A percentile compares a stretch with the other conserved stretches of the same genome.
Evolutionary conservation across 345 rosid species (phyloP).

Genomic region (Eucalyptus curtisii): DNA sequence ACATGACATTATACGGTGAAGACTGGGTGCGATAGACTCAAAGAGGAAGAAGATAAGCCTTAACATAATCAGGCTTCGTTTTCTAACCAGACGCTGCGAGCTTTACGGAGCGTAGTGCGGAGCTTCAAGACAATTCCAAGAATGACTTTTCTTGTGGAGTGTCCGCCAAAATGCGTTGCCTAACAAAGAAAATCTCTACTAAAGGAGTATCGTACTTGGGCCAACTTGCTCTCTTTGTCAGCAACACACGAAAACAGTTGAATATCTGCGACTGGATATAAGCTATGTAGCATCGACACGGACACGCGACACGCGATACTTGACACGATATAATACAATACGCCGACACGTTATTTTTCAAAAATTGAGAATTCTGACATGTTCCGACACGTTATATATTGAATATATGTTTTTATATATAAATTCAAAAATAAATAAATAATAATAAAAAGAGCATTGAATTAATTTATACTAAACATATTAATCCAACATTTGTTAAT

Average conservation of each 20-base stretch:
- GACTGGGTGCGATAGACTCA: background rate
- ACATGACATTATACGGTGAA: background rate
- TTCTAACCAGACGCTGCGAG: background rate
- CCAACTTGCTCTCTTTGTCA: background rate
- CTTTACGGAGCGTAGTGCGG: background rate
- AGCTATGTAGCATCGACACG: no score
- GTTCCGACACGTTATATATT: no score
- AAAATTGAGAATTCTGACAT: no score
- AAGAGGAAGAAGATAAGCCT: background rate
- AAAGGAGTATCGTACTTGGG: background rate
- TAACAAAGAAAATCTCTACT: background rate
- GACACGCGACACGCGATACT: no score
- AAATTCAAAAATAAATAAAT: no score
- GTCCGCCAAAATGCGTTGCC: background rate
- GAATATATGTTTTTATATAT: no score
- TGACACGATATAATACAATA: no score
- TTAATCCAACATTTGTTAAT: no score
- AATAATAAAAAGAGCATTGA: no score
- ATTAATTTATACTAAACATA: no score
- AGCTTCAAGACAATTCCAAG: background rate
- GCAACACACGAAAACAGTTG: background rate
- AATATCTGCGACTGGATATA: background rate
- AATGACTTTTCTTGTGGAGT: background rate
- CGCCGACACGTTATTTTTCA: no score
- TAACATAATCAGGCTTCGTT: background rate